Conservation (phyloP, 2,329 filamentous ascomycete species). For the Penicillium oxalicum region DNA sequence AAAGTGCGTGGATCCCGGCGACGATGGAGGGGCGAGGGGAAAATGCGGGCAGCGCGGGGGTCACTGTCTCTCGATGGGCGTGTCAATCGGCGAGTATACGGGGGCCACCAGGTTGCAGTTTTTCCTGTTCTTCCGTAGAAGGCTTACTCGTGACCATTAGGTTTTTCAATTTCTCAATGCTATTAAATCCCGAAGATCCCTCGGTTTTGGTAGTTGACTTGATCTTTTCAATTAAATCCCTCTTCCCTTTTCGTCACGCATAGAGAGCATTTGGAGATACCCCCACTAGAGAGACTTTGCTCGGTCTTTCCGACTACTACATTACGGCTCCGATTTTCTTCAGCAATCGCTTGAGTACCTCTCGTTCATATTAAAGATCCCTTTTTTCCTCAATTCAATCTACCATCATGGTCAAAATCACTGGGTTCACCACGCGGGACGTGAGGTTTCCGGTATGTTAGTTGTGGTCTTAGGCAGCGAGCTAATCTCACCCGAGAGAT, state of each 20-base stretch:
- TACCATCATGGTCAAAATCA: slow-evolving; percentile 57
- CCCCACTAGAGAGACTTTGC: neutral
- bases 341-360: neutral
- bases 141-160: too few relatives aligned
- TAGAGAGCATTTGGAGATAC: neutral
- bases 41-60: slow-evolving; percentile 16
- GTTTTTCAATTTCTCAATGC: slow-evolving; percentile 1
- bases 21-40: slow-evolving; percentile 14
- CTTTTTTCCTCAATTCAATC: neutral
- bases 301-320: too few relatives aligned
- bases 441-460: slow-evolving; percentile 60
- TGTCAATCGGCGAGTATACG: slow-evolving; percentile 13
- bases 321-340: neutral
- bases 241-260: neutral
- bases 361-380: neutral
- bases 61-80: slow-evolving; percentile 4
- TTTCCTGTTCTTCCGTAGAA: slow-evolving; percentile 3
- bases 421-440: slow-evolving; percentile 64
- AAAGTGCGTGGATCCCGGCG: neutral
- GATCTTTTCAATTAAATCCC: too few relatives aligned
- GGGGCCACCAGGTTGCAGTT: slow-evolving; percentile 5
- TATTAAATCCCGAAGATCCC: neutral
- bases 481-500: slow-evolving; percentile 10
- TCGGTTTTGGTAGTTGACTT: neutral
- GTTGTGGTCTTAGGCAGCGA: neutral